phyloP scores from a whole-genome alignment of 116 monocot genomes.

The Papilionanthe hybrid region DNA sequence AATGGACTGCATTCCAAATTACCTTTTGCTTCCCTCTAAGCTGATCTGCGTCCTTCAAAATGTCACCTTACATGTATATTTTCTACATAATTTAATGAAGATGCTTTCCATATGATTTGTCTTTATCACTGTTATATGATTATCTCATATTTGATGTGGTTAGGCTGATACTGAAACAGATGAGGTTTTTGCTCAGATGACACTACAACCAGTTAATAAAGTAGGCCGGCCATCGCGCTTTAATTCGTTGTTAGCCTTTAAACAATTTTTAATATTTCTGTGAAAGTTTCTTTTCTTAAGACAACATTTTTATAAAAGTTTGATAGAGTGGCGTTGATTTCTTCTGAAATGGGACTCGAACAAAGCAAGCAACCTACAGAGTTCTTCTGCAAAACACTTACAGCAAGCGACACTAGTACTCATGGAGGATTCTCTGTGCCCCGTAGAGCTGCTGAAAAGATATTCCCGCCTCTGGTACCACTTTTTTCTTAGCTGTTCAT shows the following conservation, averaged over 20 bases:
- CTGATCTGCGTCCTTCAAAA: constrained; percentile 55
- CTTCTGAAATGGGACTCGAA: constrained; percentile 78
- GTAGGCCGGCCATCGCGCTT: constrained; percentile 53
- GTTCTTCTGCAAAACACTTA: constrained; percentile 82
- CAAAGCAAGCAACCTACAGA: constrained; percentile 76
- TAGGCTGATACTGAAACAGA: constrained; percentile 86
- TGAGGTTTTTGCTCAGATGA: constrained; percentile 87
- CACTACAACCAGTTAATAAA: constrained; percentile 87
- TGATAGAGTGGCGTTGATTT: constrained; percentile 56
- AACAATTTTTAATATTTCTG: background rate
- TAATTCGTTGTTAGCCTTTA: background rate
- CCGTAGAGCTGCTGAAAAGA: constrained; percentile 83
- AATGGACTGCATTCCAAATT: constrained; percentile 56
- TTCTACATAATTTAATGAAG: background rate
- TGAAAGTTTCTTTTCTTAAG: background rate
- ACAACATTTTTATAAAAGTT: constrained; percentile 25
- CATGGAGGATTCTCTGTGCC: constrained; percentile 93
- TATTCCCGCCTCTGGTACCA: constrained; percentile 78
- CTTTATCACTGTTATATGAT: background rate
- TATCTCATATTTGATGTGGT: constrained; percentile 11
- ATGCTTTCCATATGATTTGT: background rate
- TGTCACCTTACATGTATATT: constrained; percentile 49
- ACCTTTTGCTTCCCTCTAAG: constrained; percentile 66
- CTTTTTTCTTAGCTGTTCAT: background rate
- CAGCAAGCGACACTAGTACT: constrained; percentile 37